These are phyloP conservation scores for Ceratopteris richardii DNA, from an alignment of 75 land plant genomes.

Conservation along the genomic window DNA sequence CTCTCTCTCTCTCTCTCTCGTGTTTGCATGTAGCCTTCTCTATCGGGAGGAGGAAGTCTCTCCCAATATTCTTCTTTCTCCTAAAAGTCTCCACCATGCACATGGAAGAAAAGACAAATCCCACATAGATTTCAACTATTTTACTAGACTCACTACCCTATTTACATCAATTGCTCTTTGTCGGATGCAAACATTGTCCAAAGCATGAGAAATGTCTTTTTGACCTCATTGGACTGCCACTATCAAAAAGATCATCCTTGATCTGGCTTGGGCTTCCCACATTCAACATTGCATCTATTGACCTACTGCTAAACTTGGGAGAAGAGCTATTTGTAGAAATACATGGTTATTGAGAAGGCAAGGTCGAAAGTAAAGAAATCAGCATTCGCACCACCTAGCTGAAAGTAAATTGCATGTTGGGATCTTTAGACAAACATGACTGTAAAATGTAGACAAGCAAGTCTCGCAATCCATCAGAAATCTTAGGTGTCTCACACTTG, in stretches of 20 bases:
- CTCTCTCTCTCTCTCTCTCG: too few species aligned
- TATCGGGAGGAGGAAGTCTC: too few species aligned
- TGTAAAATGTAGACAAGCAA: constrained; percentile 26
- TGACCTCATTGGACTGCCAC: not conserved
- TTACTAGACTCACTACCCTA: too few species aligned
- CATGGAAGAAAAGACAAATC: too few species aligned
- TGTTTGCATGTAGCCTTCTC: too few species aligned
- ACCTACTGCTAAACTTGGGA: not conserved
- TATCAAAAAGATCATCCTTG: not conserved
- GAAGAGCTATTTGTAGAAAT: not conserved
- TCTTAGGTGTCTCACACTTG: constrained; percentile 32
- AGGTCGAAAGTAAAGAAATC: constrained; percentile 8
- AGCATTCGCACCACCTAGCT: constrained; percentile 23
- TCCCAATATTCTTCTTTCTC: too few species aligned
- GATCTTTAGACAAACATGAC: constrained; percentile 33
- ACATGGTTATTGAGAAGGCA: constrained; percentile 11
- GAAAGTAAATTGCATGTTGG: constrained; percentile 20
- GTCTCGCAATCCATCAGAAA: constrained; percentile 24
- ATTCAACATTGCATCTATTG: not conserved
- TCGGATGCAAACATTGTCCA: constrained; percentile 9
- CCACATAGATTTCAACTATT: too few species aligned
- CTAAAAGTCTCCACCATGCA: too few species aligned
- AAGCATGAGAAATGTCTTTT: constrained; percentile 3
- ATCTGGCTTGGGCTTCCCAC: not conserved
- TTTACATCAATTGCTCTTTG: too few species aligned